Evolutionary conservation across 2,329 filamentous ascomycete species (phyloP).

Genomic region (Exophiala xenobiotica): DNA sequence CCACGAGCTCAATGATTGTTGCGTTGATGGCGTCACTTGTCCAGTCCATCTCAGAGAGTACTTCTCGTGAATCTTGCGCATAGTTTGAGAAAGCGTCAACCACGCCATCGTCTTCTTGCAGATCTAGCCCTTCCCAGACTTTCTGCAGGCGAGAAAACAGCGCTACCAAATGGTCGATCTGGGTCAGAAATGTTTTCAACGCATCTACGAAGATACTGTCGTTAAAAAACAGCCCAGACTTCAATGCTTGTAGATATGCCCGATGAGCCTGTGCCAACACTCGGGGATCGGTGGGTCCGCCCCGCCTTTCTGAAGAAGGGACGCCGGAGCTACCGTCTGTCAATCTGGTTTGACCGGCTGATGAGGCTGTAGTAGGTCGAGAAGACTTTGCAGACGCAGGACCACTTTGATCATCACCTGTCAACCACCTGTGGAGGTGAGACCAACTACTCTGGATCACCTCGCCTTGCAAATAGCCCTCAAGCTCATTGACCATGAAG

Average conservation of each 20-base stretch:
- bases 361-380: slow-evolving; percentile 40
- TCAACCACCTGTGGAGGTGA: slow-evolving; percentile 74
- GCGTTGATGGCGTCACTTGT: slow-evolving; percentile 64
- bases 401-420: slow-evolving; percentile 39
- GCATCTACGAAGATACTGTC: slow-evolving; percentile 41
- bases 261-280: slow-evolving; percentile 77
- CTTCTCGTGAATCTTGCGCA: slow-evolving; percentile 68
- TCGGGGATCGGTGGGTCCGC: slow-evolving; percentile 65
- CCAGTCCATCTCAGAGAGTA: slow-evolving; percentile 62
- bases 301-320: not conserved
- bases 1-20: slow-evolving; percentile 53
- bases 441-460: slow-evolving; percentile 80
- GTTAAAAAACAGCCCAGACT: slow-evolving; percentile 45
- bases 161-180: slow-evolving; percentile 79
- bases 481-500: slow-evolving; percentile 85
- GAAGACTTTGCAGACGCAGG: slow-evolving; percentile 34
- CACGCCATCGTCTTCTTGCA: slow-evolving; percentile 79
- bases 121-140: slow-evolving; percentile 74
- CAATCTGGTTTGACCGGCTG: slow-evolving; percentile 14
- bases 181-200: slow-evolving; percentile 40
- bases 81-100: slow-evolving; percentile 73
- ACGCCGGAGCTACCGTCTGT: not conserved
- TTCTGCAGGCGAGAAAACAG: slow-evolving; percentile 72
- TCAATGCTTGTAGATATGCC: slow-evolving; percentile 68
- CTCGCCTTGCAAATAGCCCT: slow-evolving; percentile 85